Base-by-base conservation (phyloP, 2,329 filamentous ascomycete genomes). In the Hypoxylon sp. region DNA sequence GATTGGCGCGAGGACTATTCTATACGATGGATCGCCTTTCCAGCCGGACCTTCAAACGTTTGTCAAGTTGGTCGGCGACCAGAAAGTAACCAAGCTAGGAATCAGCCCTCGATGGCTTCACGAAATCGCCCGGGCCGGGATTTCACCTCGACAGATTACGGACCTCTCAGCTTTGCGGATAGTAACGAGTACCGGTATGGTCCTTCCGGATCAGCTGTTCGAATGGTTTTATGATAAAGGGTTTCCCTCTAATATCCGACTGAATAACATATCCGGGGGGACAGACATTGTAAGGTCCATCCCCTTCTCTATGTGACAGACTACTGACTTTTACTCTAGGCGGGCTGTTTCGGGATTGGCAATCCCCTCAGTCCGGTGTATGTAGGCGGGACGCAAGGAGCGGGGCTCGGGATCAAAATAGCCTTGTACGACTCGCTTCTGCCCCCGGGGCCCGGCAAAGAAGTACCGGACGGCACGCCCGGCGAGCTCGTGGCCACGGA, bases 1-100 rank as follows among this genome's bases (percentile, higher is more conserved):
- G 1, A 78, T 82, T 39, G 91, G 91, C 6, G 81, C 82, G 0
- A 82, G 86, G 5, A 80, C 85, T 1, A 77, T 96, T 1, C 80
- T 94, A n/a, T 96, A 96, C 74, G 92, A 96, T 73, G 93, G 92
- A 3, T 92, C 89, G 7, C 92, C 92, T 0, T 93, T 96, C 76
- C 78, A 88, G 47, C 92, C 92, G 0, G 87, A 91, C 64, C 79
- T 87, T 1, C 82, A 79, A 17, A 82, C 85, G 3, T 87, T 93
- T 68, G 78, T 93, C 28, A 84, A 84, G 61, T 79, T 93, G 11
- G 78, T 89, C 13, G 85, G 81, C 15, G 81, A 89, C 65, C 86
- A 91, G 72, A 80, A 80, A 54, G 90, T 91, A 1, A 94, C 91
- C 1, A 86, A 89, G 69, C 79, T 95, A 6, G 92, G 93, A 1